phyloP scores from a whole-genome alignment of 129 eudicot genomes.

The Scalesia atractyloides region DNA sequence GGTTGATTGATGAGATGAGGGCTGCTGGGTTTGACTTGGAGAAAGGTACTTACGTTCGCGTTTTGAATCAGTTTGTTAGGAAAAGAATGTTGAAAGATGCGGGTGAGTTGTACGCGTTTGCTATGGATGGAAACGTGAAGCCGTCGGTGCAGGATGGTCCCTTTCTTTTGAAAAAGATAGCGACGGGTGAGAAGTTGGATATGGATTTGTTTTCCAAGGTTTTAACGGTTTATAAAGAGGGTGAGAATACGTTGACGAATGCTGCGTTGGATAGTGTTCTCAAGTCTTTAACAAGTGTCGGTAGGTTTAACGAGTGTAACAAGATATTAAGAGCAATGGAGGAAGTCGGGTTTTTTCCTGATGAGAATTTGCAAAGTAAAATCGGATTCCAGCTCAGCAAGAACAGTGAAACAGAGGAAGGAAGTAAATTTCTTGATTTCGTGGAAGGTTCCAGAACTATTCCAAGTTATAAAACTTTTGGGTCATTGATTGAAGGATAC shows the following conservation, averaged over 20 bases:
- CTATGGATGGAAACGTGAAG: slow-evolving; percentile 57
- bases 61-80: slow-evolving; percentile 49
- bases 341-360: slow-evolving; percentile 58
- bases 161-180: slow-evolving; percentile 71
- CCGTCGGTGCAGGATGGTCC: slow-evolving; percentile 58
- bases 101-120: slow-evolving; percentile 70
- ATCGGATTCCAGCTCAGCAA: slow-evolving; percentile 61
- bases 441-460: slow-evolving; percentile 34
- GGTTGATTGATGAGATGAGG: slow-evolving; percentile 66
- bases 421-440: slow-evolving; percentile 46
- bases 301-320: slow-evolving; percentile 54
- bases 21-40: slow-evolving; percentile 53
- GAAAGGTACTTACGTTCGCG: slow-evolving; percentile 43
- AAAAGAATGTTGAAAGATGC: slow-evolving; percentile 63
- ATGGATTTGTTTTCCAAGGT: slow-evolving; percentile 67
- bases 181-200: slow-evolving; percentile 50
- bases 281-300: slow-evolving; percentile 80
- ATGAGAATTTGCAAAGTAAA: slow-evolving; percentile 40
- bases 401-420: slow-evolving; percentile 48
- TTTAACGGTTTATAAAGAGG: slow-evolving; percentile 47
- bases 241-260: slow-evolving; percentile 49
- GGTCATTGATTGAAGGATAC: slow-evolving; percentile 65
- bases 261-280: slow-evolving; percentile 48
- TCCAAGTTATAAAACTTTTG: slow-evolving; percentile 45
- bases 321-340: slow-evolving; percentile 68